phyloP scores from a whole-genome alignment of 2,329 filamentous ascomycete species.

The Trichoderma atrobrunneum region DNA sequence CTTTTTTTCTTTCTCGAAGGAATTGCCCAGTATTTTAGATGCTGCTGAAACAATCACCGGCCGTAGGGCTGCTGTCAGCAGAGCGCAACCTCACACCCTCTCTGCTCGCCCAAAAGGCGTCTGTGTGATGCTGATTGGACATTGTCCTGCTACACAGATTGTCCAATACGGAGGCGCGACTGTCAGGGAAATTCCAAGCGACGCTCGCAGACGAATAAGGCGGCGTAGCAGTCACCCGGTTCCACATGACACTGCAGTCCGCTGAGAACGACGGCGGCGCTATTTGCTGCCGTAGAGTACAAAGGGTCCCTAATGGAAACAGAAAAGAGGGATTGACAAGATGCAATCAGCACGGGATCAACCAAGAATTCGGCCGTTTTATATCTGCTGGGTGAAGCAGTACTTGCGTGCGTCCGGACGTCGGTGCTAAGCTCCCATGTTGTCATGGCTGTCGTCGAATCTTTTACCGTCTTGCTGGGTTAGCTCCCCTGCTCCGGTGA shows the following conservation, averaged over 20 bases:
- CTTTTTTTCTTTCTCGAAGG: not conserved
- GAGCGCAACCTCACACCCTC: not conserved
- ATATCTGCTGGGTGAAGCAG: not conserved
- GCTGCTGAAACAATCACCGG: not conserved
- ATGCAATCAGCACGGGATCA: not conserved
- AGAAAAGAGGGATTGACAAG: not conserved
- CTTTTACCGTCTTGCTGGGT: slow-evolving; percentile 2
- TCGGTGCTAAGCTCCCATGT: not conserved
- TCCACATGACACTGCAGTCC: slow-evolving; percentile 3
- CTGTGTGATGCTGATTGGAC: not conserved
- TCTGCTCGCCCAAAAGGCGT: not conserved
- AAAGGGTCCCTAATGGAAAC: not conserved
- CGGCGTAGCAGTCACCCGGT: not conserved
- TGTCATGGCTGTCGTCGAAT: not conserved
- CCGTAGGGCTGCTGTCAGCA: slow-evolving; percentile 12
- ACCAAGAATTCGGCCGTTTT: not conserved
- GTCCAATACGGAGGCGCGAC: slow-evolving; percentile 3
- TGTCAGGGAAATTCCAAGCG: slow-evolving; percentile 16
- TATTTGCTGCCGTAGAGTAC: not conserved
- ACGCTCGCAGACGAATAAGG: not conserved
- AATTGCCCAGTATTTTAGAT: not conserved
- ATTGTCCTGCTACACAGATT: not conserved
- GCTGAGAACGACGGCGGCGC: not conserved
- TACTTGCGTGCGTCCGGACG: not conserved
- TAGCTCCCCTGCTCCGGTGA: slow-evolving; percentile 11